Conservation (phyloP, 139 green algal species). For the Mychonastes homosphaera region DNA sequence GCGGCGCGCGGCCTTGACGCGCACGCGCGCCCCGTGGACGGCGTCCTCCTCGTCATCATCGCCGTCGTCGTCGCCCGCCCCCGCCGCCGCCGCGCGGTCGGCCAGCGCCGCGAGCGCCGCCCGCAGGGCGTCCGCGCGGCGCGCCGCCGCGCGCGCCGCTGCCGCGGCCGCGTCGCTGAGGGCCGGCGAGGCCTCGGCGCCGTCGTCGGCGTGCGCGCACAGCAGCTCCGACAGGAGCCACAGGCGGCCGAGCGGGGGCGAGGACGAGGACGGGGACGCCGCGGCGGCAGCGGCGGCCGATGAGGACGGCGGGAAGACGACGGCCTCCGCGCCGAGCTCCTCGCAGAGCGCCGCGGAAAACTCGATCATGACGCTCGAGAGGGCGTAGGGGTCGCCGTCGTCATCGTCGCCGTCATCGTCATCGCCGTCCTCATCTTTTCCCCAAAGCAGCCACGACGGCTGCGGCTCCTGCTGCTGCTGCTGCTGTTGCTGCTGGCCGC, state of each 20-base stretch:
- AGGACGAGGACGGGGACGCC: background rate
- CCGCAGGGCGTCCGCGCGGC: background rate
- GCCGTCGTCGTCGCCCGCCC: background rate
- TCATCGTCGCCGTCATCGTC: background rate
- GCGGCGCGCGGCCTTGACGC: constrained; percentile 5
- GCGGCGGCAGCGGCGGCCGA: background rate
- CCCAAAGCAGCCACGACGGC: too few relatives aligned
- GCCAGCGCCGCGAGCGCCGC: background rate
- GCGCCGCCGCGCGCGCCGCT: background rate
- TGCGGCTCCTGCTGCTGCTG: constrained; percentile 1
- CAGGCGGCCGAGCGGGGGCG: background rate
- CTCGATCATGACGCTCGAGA: background rate
- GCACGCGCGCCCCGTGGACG: background rate
- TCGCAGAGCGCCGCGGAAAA: background rate
- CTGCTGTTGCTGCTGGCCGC: constrained; percentile 1
- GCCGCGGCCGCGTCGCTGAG: background rate
- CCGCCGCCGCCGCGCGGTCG: constrained; percentile 1
- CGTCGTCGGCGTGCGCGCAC: background rate
- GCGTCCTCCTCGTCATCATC: too few relatives aligned
- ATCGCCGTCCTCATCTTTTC: constrained; percentile 1
- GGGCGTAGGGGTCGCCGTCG: background rate
- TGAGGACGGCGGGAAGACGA: background rate
- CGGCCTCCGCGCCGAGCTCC: background rate
- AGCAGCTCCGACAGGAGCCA: constrained; percentile 11
- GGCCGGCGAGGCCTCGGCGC: background rate